Conservation (phyloP, 2,329 filamentous ascomycete genomes). For the Paecilomyces variotii region DNA sequence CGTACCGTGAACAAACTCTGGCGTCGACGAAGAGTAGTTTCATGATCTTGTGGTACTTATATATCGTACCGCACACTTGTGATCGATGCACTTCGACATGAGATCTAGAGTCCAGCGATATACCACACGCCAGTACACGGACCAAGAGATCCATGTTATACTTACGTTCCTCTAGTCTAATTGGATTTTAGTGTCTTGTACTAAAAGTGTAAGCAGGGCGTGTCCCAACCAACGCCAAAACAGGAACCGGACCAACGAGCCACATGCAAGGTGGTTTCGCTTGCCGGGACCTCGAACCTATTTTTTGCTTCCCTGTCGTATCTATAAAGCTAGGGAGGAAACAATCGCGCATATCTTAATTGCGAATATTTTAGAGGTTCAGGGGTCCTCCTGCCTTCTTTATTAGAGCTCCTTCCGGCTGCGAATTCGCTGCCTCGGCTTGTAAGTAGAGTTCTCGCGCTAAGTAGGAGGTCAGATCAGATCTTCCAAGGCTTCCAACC, state of each 20-base stretch:
- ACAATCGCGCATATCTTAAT: background rate
- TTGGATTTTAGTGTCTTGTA: background rate
- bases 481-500: background rate
- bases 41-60: background rate
- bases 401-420: background rate
- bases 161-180: too few species aligned
- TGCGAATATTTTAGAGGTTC: background rate
- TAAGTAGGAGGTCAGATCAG: background rate
- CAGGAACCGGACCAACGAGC: background rate
- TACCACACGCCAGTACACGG: background rate
- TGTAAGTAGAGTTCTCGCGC: background rate
- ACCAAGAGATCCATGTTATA: too few species aligned
- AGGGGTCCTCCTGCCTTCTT: background rate
- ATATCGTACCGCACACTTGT: background rate
- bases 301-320: background rate
- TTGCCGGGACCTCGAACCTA: background rate
- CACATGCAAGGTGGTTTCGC: background rate
- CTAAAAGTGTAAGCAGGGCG: background rate
- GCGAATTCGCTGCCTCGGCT: background rate
- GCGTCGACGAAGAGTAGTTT: conserved; percentile 2
- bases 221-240: background rate
- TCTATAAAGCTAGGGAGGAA: background rate
- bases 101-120: background rate
- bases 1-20: background rate
- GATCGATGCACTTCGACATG: conserved; percentile 1